phyloP scores from a whole-genome alignment of 1,284 basidiomycete species.

The Athelia sp. region DNA sequence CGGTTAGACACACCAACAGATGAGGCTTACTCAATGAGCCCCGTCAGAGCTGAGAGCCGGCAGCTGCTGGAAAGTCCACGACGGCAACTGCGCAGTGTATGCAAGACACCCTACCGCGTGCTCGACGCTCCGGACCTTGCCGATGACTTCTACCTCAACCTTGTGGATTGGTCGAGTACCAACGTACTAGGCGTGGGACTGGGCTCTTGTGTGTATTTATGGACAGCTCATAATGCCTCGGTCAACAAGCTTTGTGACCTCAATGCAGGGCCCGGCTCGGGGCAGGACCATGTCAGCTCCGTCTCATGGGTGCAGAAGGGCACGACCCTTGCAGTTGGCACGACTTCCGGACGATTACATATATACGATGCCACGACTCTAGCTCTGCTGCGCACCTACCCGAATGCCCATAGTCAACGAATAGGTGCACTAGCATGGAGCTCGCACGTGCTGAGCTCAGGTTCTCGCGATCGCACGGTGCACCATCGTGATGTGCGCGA shows the following conservation, averaged over 20 bases:
- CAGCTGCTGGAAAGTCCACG: slow-evolving; percentile 83
- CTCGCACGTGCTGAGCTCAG: slow-evolving; percentile 81
- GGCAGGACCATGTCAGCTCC: slow-evolving; percentile 73
- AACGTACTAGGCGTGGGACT: slow-evolving; percentile 95
- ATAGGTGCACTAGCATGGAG: slow-evolving; percentile 97
- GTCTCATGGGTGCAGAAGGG: slow-evolving; percentile 95
- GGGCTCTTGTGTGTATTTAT: slow-evolving; percentile 90
- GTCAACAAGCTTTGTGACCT: slow-evolving; percentile 94
- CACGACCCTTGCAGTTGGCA: slow-evolving; percentile 88
- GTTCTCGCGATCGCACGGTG: slow-evolving; percentile 88
- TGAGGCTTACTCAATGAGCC: slow-evolving; percentile 86
- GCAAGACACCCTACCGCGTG: slow-evolving; percentile 96
- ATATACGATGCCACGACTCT: slow-evolving; percentile 92
- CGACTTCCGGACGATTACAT: slow-evolving; percentile 81
- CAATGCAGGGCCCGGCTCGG: slow-evolving; percentile 20
- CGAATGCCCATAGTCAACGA: slow-evolving; percentile 81
- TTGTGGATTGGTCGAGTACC: slow-evolving; percentile 96
- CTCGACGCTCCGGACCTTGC: slow-evolving; percentile 95
- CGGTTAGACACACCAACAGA: slow-evolving; percentile 75
- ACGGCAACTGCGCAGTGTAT: slow-evolving; percentile 77
- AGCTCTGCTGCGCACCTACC: slow-evolving; percentile 79
- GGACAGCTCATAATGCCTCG: slow-evolving; percentile 91
- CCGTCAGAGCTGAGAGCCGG: slow-evolving; percentile 82
- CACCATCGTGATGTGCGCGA: slow-evolving; percentile 91
- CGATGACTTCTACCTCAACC: slow-evolving; percentile 97